Evolutionary conservation across 768 basidiomycete genomes (phyloP).

Genomic region (Hypsizygus marmoreus): DNA sequence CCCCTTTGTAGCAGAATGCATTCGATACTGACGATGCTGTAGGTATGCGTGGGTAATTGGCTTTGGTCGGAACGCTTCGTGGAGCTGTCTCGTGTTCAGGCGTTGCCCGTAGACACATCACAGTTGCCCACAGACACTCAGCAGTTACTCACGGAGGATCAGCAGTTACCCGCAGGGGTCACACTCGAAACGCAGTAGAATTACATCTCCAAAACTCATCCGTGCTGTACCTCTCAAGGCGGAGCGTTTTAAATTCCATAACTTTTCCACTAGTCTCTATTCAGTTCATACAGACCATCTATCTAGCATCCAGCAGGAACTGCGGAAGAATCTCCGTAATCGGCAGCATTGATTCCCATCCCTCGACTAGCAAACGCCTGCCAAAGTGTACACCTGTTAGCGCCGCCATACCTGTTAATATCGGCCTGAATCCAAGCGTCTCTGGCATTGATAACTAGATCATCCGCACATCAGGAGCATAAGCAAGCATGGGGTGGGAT

Average conservation of each 20-base stretch:
- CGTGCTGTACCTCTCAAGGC: too few species aligned
- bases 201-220: too few species aligned
- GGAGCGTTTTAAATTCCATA: too few species aligned
- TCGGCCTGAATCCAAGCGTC: conserved; percentile 56
- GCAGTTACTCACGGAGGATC: too few species aligned
- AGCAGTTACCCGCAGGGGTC: too few species aligned
- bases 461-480: background rate
- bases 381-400: conserved; percentile 48
- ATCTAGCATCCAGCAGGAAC: conserved; percentile 35
- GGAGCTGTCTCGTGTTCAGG: conserved; percentile 4
- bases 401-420: conserved; percentile 44
- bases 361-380: conserved; percentile 51
- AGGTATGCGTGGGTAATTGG: background rate
- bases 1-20: background rate
- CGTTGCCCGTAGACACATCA: too few species aligned
- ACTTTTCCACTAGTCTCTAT: too few species aligned
- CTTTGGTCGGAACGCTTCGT: background rate
- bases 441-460: conserved; percentile 45
- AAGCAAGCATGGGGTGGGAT: background rate
- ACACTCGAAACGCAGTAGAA: too few species aligned
- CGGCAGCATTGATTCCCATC: conserved; percentile 38
- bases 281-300: too few species aligned
- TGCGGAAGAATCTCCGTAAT: conserved; percentile 24
- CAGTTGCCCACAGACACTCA: too few species aligned
- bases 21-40: background rate